Evolutionary conservation across 1,284 basidiomycete species (phyloP).

Genomic region (Puccinia horiana): DNA sequence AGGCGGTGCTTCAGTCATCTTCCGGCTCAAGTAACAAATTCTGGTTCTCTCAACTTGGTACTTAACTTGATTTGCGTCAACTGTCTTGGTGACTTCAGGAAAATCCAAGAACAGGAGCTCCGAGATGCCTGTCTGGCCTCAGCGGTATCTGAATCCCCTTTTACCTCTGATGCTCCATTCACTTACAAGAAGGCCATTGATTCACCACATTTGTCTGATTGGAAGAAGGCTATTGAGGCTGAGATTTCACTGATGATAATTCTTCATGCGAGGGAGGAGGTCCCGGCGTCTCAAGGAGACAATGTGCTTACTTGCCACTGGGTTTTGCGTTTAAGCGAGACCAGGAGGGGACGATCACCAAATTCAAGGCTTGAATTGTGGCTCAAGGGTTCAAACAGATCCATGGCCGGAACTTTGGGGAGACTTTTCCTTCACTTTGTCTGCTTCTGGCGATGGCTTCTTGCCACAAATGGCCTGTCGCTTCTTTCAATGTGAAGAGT

Average conservation of each 20-base stretch:
- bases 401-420: neutral
- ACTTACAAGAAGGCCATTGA: too few species aligned
- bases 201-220: neutral
- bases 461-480: neutral
- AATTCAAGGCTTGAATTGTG: conserved; percentile 1
- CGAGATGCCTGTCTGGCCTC: neutral
- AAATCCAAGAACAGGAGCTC: neutral
- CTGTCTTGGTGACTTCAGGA: neutral
- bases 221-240: neutral
- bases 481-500: neutral
- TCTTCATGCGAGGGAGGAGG: neutral
- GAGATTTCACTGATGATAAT: neutral
- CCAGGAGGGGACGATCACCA: too few species aligned
- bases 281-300: neutral
- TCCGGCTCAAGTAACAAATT: neutral
- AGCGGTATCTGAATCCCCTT: neutral
- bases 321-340: too few species aligned
- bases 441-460: too few species aligned
- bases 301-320: too few species aligned
- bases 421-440: neutral
- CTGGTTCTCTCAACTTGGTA: neutral
- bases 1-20: neutral
- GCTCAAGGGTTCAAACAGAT: conserved; percentile 14
- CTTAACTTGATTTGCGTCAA: neutral
- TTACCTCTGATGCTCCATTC: too few species aligned